Evolutionary conservation across 768 basidiomycete species (phyloP).

Genomic region (Boletus barrowsii): DNA sequence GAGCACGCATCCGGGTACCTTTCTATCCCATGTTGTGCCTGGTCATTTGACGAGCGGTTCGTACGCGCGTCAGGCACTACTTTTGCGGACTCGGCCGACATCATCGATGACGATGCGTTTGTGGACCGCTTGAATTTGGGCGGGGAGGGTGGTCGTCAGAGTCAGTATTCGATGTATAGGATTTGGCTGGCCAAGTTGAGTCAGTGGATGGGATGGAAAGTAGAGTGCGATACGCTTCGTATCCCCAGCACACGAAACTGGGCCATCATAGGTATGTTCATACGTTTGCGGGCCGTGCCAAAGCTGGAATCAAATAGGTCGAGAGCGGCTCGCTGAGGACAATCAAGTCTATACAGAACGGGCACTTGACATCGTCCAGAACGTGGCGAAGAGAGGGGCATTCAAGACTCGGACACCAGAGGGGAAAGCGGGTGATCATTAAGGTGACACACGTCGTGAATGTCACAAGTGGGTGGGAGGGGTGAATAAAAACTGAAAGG

Average conservation of each 20-base stretch:
- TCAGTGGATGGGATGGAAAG: slow-evolving; percentile 74
- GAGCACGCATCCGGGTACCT: slow-evolving; percentile 63
- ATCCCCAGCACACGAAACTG: slow-evolving; percentile 95
- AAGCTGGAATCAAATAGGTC: slow-evolving; percentile 15
- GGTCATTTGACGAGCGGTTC: slow-evolving; percentile 70
- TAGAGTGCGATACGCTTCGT: slow-evolving; percentile 82
- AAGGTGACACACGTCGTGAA: background rate
- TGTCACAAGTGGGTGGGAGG: slow-evolving; percentile 5
- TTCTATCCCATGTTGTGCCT: slow-evolving; percentile 90
- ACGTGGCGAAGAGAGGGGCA: slow-evolving; percentile 57
- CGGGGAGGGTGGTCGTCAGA: slow-evolving; percentile 55
- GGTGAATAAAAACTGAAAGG: slow-evolving; percentile 18
- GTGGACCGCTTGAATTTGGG: slow-evolving; percentile 54
- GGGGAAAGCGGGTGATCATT: slow-evolving; percentile 48
- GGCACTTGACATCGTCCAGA: slow-evolving; percentile 50
- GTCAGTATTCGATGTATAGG: slow-evolving; percentile 79
- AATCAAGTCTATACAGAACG: slow-evolving; percentile 28
- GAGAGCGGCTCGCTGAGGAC: slow-evolving; percentile 23
- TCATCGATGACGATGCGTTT: slow-evolving; percentile 30
- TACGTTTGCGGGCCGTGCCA: background rate
- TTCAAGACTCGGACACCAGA: slow-evolving; percentile 76
- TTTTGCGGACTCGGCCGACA: slow-evolving; percentile 10
- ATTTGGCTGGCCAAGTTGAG: slow-evolving; percentile 82
- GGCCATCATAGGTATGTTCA: slow-evolving; percentile 75
- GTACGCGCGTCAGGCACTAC: slow-evolving; percentile 43